A percentile compares a stretch with the other conserved stretches of the same genome.
Conservation (phyloP, 2,329 filamentous ascomycete genomes). For the Coleophoma crateriformis region DNA sequence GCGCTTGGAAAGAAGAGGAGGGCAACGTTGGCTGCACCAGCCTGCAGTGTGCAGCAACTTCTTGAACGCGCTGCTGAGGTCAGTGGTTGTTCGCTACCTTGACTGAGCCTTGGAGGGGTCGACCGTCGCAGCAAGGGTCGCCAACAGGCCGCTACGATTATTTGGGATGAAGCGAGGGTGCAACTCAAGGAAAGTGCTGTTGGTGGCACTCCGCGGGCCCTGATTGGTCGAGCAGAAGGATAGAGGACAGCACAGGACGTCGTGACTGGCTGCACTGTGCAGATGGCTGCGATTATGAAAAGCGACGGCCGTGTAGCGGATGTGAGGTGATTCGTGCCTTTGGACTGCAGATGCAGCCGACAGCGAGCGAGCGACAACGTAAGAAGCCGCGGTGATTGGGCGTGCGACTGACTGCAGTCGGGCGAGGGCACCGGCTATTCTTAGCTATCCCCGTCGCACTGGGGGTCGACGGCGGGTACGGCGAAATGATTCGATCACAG, state of each 20-base stretch:
- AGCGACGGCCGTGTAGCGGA: conserved; percentile 7
- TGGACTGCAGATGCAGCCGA: conserved; percentile 14
- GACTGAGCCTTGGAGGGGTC: background rate
- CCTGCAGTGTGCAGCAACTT: conserved; percentile 11
- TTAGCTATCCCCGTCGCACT: conserved; percentile 13
- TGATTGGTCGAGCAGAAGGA: too few relatives aligned
- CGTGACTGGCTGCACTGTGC: background rate
- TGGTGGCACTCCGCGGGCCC: too few relatives aligned
- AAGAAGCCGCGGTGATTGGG: conserved; percentile 11
- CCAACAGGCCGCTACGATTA: background rate
- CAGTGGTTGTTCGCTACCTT: background rate
- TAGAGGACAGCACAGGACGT: background rate
- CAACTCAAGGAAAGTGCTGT: too few relatives aligned
- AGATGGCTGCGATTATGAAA: background rate
- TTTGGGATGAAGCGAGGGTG: conserved; percentile 2
- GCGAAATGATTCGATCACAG: background rate
- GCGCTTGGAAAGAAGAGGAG: conserved; percentile 3
- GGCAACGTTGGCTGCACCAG: conserved; percentile 7
- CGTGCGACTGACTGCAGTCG: background rate
- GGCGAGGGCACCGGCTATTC: conserved; percentile 13
- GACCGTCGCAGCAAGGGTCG: too few relatives aligned
- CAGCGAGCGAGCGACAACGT: conserved; percentile 10
- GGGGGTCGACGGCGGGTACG: conserved; percentile 10
- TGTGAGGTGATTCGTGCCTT: conserved; percentile 22
- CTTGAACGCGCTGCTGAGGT: conserved; percentile 3